Evolutionary conservation across 2,329 filamentous ascomycete species (phyloP), one percentile per base, ranked within the genome.

Genomic region (Fusarium sp.): DNA sequence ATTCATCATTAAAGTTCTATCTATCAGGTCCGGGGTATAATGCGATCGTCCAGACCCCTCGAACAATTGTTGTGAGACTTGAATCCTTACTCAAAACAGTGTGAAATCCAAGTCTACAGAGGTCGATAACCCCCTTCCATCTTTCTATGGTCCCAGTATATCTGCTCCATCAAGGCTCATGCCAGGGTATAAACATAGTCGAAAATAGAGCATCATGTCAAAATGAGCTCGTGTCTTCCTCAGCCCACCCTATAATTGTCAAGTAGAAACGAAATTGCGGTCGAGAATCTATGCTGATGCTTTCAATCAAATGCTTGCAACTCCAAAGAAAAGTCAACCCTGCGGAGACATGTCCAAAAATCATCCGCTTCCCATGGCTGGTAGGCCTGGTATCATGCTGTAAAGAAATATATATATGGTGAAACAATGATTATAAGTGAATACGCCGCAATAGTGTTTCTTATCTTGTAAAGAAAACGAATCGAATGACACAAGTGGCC

Each of bases 381-480:
- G 35, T 56, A 35, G 17, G 68, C 66, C 66, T 73, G 70, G 66
- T 73, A 73, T 73, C 66, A 72, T 72, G 57, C 48, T 68, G 40
- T 51, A 69, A 58, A 55, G 35, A 67, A 53, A 60, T 50, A n/a
- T 19, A 39, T 45, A 22, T 47, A 39, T 46, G 46, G 45, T 33
- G 37, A 62, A 51, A 53, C 32, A 53, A 33, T 45, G n/a, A 41
- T 49, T 46, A 63, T 35, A 59, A 56, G 46, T 44, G 30, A 54
- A 44, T 41, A 39, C 50, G 41, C 30, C n/a, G 46, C 33, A 41
- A 46, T 14, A 28, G 20, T 39, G 37, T 26, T 61, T 61, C 15
- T 65, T 15, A 15, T 32, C 17, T 14, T 40, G 37, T 19, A 32
- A 33, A n/a, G 39, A 49, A 45, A 26, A 19, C 8, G n/a, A 41